phyloP scores from a whole-genome alignment of 2,329 filamentous ascomycete species.

The Trichoderma endophyticum region DNA sequence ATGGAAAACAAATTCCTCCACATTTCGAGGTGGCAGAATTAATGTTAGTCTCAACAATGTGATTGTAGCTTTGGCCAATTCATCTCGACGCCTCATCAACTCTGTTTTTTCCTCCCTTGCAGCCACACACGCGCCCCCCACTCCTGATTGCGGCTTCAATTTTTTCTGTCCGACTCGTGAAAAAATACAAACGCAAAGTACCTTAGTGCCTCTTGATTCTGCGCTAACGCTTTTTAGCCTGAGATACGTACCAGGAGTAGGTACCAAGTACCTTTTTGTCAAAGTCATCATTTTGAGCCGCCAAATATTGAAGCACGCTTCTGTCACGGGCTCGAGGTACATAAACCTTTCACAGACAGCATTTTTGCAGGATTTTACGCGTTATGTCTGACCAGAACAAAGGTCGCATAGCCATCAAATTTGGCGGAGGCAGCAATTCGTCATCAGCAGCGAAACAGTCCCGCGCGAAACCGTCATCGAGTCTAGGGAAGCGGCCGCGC shows the following conservation, averaged over 20 bases:
- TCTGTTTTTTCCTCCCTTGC: background rate
- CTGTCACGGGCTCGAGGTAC: background rate
- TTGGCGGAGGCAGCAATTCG: slow-evolving; percentile 36
- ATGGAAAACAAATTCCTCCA: background rate
- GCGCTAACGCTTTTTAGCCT: background rate
- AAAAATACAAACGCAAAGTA: background rate
- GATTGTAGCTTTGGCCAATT: background rate
- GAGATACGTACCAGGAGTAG: background rate
- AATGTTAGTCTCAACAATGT: background rate
- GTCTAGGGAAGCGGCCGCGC: slow-evolving; percentile 49
- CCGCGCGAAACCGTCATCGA: slow-evolving; percentile 41
- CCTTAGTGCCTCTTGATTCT: background rate
- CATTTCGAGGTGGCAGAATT: background rate
- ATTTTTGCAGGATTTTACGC: background rate
- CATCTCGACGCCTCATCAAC: background rate
- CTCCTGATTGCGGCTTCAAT: background rate
- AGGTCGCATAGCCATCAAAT: slow-evolving; percentile 49
- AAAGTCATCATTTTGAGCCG: slow-evolving; percentile 1
- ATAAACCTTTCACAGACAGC: background rate
- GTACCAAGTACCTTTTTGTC: background rate
- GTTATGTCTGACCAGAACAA: slow-evolving; percentile 39
- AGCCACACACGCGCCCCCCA: background rate
- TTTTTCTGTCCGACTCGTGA: background rate
- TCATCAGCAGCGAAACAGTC: slow-evolving; percentile 26
- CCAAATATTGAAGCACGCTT: background rate